Base-by-base conservation (phyloP, 1,284 basidiomycete genomes). In the Tremellales sp. region DNA sequence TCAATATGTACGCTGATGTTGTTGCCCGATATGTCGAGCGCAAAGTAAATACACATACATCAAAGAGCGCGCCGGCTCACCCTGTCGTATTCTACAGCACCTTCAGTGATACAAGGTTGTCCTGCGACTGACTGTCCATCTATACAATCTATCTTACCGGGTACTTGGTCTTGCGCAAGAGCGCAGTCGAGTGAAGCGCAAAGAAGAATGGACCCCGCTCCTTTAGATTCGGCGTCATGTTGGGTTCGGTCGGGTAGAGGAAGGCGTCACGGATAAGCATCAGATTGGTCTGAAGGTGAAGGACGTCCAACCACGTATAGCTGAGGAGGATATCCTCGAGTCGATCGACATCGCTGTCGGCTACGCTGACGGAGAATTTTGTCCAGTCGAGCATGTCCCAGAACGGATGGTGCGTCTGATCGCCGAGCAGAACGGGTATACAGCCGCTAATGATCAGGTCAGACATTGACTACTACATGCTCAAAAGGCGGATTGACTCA, bases 201-300 rank as follows among this genome's bases (percentile, higher is more conserved):
- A 62, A 73, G 56, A 64, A 73, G 24, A 68, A 54, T 12, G 67
- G 68, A 4, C 61, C 62, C 29, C 59, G 51, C 21, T 46, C 43
- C 22, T 44, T 24, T 31, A 62, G 49, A 37, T 53, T 49, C 12
- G 51, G 54, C 22, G 50, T 40, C 45, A 56, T 52, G 17, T 57
- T 27, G 11, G 51, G 62, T 43, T 68, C 64, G 6, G 54, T 27
- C 2, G 67, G 62, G 51, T 73, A 74, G 17, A 75, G 43, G 60
- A 74, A 72, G 17, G 68, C 69, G 40, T 73, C 70, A 29, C 73
- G 61, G n/a, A 74, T 60, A 27, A 71, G 61, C 52, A 75, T 63
- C 37, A 74, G 53, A 43, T 70, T 64, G 40, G 65, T 60, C 54
- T 75, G 74, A 39, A 73, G 54, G 5, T 46, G 42, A 39, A 54